phyloP scores from a whole-genome alignment of 768 basidiomycete genomes.

The Mycena albidolilacea region DNA sequence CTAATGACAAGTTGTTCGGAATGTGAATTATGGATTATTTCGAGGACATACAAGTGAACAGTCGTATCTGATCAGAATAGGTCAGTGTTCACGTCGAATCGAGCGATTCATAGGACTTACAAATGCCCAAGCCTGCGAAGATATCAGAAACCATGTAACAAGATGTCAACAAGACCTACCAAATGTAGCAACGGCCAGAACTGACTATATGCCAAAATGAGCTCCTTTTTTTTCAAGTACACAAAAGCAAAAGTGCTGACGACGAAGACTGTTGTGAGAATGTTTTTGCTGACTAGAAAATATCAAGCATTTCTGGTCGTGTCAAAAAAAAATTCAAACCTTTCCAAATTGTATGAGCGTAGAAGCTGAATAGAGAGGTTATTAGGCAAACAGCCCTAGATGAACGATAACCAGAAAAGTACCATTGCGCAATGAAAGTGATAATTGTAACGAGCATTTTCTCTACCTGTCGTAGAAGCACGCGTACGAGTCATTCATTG shows the following conservation, averaged over 20 bases:
- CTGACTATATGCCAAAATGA: neutral
- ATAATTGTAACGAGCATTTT: slow-evolving; percentile 32
- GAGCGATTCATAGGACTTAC: slow-evolving; percentile 2
- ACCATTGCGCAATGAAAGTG: slow-evolving; percentile 32
- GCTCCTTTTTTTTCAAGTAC: neutral
- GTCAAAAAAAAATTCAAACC: slow-evolving; percentile 1
- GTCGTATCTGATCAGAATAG: slow-evolving; percentile 24
- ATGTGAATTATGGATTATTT: neutral
- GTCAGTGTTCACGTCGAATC: neutral
- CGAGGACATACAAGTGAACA: slow-evolving; percentile 25
- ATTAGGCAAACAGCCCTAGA: too few relatives aligned
- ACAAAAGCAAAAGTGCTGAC: neutral
- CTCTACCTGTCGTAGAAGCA: slow-evolving; percentile 15
- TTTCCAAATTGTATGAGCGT: slow-evolving; percentile 32
- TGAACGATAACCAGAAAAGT: too few relatives aligned
- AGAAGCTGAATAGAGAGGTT: slow-evolving; percentile 16
- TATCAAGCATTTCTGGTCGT: neutral
- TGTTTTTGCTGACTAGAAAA: slow-evolving; percentile 19
- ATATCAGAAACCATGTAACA: neutral
- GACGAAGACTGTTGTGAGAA: slow-evolving; percentile 13
- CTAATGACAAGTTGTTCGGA: neutral
- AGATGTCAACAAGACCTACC: slow-evolving; percentile 2
- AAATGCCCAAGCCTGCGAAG: slow-evolving; percentile 22
- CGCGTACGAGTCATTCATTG: neutral
- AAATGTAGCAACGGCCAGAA: slow-evolving; percentile 22